Evolutionary conservation across 2,329 filamentous ascomycete genomes (phyloP).

Genomic region (Ceratocystis harringtonii): DNA sequence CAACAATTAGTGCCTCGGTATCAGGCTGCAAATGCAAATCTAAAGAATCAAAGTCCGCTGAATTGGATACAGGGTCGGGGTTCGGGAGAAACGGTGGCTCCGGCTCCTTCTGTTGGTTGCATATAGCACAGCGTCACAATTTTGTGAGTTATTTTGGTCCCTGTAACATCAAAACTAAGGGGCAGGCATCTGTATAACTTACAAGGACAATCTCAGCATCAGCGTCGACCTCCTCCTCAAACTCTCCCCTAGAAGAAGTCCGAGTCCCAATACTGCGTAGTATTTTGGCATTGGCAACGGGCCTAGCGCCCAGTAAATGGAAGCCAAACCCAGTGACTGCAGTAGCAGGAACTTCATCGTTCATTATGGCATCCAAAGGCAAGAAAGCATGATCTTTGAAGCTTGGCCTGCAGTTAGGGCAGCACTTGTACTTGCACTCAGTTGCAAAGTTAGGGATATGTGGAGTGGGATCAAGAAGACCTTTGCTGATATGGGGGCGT

Average conservation of each 20-base stretch:
- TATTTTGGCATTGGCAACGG: constrained; percentile 28
- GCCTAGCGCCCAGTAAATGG: constrained; percentile 29
- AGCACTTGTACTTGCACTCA: constrained; percentile 22
- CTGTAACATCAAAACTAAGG: background rate
- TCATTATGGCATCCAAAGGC: constrained; percentile 35
- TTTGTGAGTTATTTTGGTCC: background rate
- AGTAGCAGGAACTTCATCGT: constrained; percentile 35
- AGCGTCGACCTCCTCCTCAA: background rate
- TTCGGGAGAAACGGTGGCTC: constrained; percentile 8
- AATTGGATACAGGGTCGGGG: background rate
- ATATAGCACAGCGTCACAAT: background rate
- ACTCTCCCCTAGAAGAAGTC: background rate
- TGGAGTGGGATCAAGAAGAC: constrained; percentile 19
- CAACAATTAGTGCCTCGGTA: background rate
- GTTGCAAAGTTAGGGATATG: constrained; percentile 17
- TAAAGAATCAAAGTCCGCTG: background rate
- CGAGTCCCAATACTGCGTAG: background rate
- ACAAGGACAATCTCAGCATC: background rate
- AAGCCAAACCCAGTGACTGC: constrained; percentile 40
- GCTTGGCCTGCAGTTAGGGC: constrained; percentile 33
- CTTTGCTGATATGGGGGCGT: constrained; percentile 18
- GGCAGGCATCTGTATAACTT: background rate
- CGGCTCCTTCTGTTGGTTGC: background rate
- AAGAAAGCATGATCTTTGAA: constrained; percentile 32
- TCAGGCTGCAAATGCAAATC: background rate